Conservation (phyloP, 495 filamentous ascomycete species). For the Penicillium chermesinum region DNA sequence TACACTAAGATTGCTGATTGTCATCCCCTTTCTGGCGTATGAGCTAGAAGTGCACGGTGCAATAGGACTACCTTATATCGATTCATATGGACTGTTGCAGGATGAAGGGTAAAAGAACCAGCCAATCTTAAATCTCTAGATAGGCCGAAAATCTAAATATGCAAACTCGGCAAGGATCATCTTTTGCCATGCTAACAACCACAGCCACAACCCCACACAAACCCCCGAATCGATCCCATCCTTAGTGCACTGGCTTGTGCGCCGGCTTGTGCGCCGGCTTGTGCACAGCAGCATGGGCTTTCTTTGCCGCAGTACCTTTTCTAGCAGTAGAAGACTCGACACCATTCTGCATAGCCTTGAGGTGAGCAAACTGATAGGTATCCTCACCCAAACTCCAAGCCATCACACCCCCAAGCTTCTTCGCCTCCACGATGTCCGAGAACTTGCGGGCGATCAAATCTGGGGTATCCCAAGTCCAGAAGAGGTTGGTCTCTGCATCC, state of each 20-base stretch:
- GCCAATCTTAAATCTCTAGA: no score
- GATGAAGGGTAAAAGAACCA: no score
- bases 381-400: slow-evolving; percentile 74
- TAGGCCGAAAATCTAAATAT: no score
- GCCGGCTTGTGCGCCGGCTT: neutral
- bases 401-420: slow-evolving; percentile 63
- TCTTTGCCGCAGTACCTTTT: neutral
- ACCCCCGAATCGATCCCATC: neutral
- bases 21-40: no score
- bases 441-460: slow-evolving; percentile 60
- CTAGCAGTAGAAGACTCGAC: slow-evolving; percentile 15
- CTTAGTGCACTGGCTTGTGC: neutral
- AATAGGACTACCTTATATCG: no score
- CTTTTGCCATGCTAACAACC: no score
- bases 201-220: no score
- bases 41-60: no score
- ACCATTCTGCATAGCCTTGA: slow-evolving; percentile 52
- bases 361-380: slow-evolving; percentile 52
- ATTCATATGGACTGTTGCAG: no score
- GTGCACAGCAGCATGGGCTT: neutral
- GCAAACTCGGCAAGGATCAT: no score
- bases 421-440: slow-evolving; percentile 50
- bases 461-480: slow-evolving; percentile 74
- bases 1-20: no score
- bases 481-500: slow-evolving; percentile 53